phyloP scores from a whole-genome alignment of 768 basidiomycete genomes.

The Pholiota microspora region DNA sequence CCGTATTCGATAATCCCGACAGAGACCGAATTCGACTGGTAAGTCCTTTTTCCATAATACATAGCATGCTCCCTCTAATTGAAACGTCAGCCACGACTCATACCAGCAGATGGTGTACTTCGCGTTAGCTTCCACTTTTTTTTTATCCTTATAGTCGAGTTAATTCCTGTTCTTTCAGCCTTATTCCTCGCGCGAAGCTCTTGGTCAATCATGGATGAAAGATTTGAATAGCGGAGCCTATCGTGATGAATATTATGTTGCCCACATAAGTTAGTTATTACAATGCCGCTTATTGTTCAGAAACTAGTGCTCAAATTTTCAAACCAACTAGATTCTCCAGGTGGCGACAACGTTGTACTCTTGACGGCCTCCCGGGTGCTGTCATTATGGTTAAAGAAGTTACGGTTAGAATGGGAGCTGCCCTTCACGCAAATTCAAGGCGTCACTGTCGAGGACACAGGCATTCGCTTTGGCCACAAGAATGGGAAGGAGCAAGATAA shows the following conservation, averaged over 20 bases:
- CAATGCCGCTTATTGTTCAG: not conserved
- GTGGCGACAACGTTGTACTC: conserved; percentile 76
- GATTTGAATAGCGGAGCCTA: conserved; percentile 90
- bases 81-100: conserved; percentile 67
- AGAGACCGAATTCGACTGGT: conserved; percentile 85
- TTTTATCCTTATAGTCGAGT: not conserved
- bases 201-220: conserved; percentile 97
- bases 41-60: conserved; percentile 23
- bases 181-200: conserved; percentile 84
- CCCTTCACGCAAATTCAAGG: conserved; percentile 85
- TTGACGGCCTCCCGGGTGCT: conserved; percentile 79
- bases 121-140: conserved; percentile 56
- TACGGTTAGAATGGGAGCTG: conserved; percentile 89
- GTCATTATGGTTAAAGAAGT: conserved; percentile 81
- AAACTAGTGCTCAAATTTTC: not conserved
- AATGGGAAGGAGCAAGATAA: conserved; percentile 71
- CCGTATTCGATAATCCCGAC: conserved; percentile 91
- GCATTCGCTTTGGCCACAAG: conserved; percentile 85
- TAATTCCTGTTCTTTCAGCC: conserved; percentile 47
- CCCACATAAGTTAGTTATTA: conserved; percentile 76
- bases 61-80: not conserved
- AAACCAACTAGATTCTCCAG: conserved; percentile 56
- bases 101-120: conserved; percentile 85
- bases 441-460: conserved; percentile 86
- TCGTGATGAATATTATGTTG: conserved; percentile 82